These are phyloP conservation scores for Niveomyces coronatus DNA, from an alignment of 2,329 filamentous ascomycete species.

Conservation along the genomic window DNA sequence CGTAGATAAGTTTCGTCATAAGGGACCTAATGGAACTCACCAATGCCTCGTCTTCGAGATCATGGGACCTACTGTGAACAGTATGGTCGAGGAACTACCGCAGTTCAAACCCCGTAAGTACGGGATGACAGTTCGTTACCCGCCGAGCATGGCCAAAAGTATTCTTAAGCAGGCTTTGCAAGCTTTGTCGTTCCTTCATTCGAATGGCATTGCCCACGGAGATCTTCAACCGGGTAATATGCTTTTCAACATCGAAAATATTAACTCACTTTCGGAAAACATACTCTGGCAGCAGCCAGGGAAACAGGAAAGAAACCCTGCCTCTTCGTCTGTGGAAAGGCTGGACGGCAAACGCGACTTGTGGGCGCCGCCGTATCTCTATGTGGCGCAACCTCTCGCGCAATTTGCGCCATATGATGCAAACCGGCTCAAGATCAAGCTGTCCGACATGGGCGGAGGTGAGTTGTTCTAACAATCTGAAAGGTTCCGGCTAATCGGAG, in stretches of 20 bases:
- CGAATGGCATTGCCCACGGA: slow-evolving; percentile 28
- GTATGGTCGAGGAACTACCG: slow-evolving; percentile 24
- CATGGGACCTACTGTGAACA: slow-evolving; percentile 27
- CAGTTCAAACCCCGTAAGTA: slow-evolving; percentile 19
- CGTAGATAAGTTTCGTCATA: slow-evolving; percentile 18
- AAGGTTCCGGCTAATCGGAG: no score
- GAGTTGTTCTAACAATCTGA: slow-evolving; percentile 12
- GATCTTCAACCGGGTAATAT: slow-evolving; percentile 29
- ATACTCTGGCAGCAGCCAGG: slow-evolving; percentile 17
- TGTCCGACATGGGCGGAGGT: slow-evolving; percentile 22
- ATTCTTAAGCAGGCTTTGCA: slow-evolving; percentile 29
- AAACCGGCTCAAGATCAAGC: slow-evolving; percentile 20
- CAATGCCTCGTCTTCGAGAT: slow-evolving; percentile 21
- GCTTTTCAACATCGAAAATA: slow-evolving; percentile 21
- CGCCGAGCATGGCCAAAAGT: slow-evolving; percentile 28
- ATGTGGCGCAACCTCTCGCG: slow-evolving; percentile 17
- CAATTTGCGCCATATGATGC: slow-evolving; percentile 14
- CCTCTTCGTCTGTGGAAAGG: slow-evolving; percentile 19
- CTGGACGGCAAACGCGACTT: slow-evolving; percentile 20
- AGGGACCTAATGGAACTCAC: slow-evolving; percentile 23
- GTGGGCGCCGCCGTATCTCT: slow-evolving; percentile 22
- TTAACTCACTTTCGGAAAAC: slow-evolving; percentile 17
- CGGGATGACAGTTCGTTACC: slow-evolving; percentile 24
- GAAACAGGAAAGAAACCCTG: slow-evolving; percentile 12
- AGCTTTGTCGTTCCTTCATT: slow-evolving; percentile 27